Evolutionary conservation across 257 asterid genomes (phyloP), one percentile per base, ranked within the genome.

Genomic region (Nicotiana paniculata): DNA sequence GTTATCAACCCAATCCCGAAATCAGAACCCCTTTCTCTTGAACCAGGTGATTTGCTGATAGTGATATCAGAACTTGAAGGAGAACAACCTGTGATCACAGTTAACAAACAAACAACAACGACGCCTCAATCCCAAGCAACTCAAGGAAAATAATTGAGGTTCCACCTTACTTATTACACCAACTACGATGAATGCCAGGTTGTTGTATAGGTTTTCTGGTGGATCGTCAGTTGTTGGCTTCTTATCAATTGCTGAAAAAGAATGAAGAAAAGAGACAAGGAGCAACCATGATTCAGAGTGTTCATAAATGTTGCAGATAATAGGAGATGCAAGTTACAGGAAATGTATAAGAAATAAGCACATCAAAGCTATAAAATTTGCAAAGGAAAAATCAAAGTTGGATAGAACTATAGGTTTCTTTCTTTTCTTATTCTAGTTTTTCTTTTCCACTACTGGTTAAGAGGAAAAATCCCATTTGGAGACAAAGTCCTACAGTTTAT

Each of bases 51-150:
- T 81, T 87, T 88, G 10, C 80, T 93, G 83, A 96, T 96, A 51
- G 97, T 95, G 83, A 93, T 95, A 85, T 92, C 98, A 16, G 97
- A 95, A 88, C 93, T 93, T 68, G 96, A 95, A 89, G 93, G 97
- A 86, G 97, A 92, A 83, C 94, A 90, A 77, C 87, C 94, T 4
- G 84, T 92, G 46, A 83, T 87, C 55, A 17, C 63, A 28, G 80
- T 75, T 0, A 43, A 43, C 51, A 43, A 43, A 43, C 51, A 43
- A 43, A 43, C 51, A 43, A 43, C 51, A 8, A 43, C 3, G 3
- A 43, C 51, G 12, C 0, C 51, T 43, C 51, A 43, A 43, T 43
- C 51, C 51, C 51, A 43, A 43, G 0, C 12, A 9, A 43, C 51
- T 75, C 80, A 51, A 75, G 80, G 46, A 51, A 75, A 51, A 51